Conservation (phyloP, 2,329 filamentous ascomycete species). For the Cladosporium sp. region DNA sequence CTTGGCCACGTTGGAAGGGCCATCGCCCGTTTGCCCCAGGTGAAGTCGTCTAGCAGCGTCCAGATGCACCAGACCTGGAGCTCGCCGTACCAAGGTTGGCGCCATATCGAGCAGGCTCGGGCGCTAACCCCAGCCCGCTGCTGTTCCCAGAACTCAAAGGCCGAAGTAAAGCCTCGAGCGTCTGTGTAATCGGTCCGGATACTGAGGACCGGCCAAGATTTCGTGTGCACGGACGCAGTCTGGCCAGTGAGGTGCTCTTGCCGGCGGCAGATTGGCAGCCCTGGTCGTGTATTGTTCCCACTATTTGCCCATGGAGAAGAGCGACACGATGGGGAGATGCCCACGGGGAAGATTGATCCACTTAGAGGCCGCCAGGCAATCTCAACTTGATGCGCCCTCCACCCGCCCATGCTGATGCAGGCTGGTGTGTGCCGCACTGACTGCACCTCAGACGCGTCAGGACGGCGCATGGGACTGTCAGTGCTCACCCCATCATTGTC, state of each 20-base stretch:
- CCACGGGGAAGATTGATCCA: conserved; percentile 8
- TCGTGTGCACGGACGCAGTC: background rate
- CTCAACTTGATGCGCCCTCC: background rate
- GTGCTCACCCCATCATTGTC: conserved; percentile 9
- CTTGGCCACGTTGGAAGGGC: background rate
- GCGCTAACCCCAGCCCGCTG: background rate
- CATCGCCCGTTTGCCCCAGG: background rate
- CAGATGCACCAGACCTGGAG: background rate
- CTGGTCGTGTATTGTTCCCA: conserved; percentile 4
- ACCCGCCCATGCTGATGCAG: background rate
- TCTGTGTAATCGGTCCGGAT: background rate
- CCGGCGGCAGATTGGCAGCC: background rate
- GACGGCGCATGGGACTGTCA: background rate
- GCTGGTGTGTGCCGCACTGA: background rate
- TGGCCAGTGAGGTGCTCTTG: background rate
- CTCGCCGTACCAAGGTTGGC: background rate
- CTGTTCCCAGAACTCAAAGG: background rate
- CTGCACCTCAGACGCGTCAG: background rate
- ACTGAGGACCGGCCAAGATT: background rate
- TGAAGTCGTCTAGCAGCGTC: conserved; percentile 12
- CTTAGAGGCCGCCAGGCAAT: background rate
- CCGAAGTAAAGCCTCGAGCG: conserved; percentile 8
- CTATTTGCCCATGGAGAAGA: conserved; percentile 8
- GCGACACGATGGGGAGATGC: conserved; percentile 9
- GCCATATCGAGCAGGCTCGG: background rate